Percentiles rank a stretch among this genome's conserved stretches.
These are phyloP conservation scores for Monosporascus sp. DNA, from an alignment of 2,329 filamentous ascomycete genomes.

Conservation along the genomic window DNA sequence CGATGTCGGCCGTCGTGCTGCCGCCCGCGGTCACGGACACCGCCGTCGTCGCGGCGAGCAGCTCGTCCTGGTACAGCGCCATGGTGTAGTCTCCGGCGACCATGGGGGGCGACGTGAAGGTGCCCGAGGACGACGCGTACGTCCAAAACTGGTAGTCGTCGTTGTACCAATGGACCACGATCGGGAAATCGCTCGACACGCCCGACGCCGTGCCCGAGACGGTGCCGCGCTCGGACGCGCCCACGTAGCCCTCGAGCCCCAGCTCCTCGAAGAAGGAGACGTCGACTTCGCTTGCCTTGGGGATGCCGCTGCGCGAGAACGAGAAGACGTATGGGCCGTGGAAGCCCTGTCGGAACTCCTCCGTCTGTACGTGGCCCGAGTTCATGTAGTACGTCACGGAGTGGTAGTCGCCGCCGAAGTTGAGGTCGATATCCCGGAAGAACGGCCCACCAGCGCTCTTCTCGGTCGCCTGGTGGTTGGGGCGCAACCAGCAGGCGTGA, in stretches of 20 bases:
- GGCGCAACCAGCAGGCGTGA: slow-evolving; percentile 26
- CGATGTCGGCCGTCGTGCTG: slow-evolving; percentile 43
- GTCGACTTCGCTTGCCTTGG: slow-evolving; percentile 38
- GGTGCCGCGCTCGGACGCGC: slow-evolving; percentile 42
- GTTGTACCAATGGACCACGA: slow-evolving; percentile 56
- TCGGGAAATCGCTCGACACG: slow-evolving; percentile 40
- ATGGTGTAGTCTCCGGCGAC: slow-evolving; percentile 57
- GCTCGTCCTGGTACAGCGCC: slow-evolving; percentile 53
- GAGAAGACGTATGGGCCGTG: slow-evolving; percentile 54
- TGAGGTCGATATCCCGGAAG: slow-evolving; percentile 50
- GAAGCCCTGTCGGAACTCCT: slow-evolving; percentile 51
- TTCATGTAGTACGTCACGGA: slow-evolving; percentile 59
- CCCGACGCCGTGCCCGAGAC: slow-evolving; percentile 52
- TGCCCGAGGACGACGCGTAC: slow-evolving; percentile 40
- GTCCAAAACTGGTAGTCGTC: slow-evolving; percentile 53
- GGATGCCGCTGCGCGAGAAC: slow-evolving; percentile 48
- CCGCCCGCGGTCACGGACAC: slow-evolving; percentile 43
- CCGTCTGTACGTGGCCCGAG: slow-evolving; percentile 51
- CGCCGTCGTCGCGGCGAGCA: slow-evolving; percentile 41
- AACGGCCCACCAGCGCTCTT: slow-evolving; percentile 55
- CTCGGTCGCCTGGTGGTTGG: slow-evolving; percentile 46
- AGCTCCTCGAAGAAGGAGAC: slow-evolving; percentile 52
- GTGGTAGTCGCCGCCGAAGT: slow-evolving; percentile 46
- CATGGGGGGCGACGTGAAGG: slow-evolving; percentile 54
- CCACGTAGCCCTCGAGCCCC: slow-evolving; percentile 47